phyloP scores from a whole-genome alignment of 805 yeast genomes.

The Candida coquimbonensis region DNA sequence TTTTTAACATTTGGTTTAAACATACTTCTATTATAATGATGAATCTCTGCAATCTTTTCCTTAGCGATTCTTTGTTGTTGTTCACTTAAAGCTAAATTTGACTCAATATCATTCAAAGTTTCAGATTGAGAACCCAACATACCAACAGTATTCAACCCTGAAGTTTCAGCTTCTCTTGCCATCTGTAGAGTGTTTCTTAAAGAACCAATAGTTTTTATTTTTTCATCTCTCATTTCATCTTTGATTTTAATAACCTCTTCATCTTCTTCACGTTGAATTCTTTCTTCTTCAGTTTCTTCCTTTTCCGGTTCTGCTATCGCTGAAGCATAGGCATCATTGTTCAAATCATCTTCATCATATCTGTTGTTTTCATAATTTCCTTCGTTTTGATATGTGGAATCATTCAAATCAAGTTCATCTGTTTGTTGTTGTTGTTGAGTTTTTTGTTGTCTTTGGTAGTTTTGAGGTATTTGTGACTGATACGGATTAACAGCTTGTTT shows the following conservation, averaged over 20 bases:
- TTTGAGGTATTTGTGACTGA: background rate
- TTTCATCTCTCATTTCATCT: conserved; percentile 73
- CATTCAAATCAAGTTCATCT: conserved; percentile 1
- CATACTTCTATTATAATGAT: conserved; percentile 71
- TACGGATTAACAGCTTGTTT: conserved; percentile 1
- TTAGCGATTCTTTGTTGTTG: conserved; percentile 80
- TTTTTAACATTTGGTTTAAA: conserved; percentile 75
- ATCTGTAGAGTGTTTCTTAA: conserved; percentile 75
- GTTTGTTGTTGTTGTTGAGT: conserved; percentile 1
- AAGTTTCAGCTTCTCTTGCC: conserved; percentile 65
- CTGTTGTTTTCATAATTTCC: conserved; percentile 3
- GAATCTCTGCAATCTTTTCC: conserved; percentile 72
- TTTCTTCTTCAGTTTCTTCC: conserved; percentile 22
- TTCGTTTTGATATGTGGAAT: conserved; percentile 7
- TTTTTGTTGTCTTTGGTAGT: background rate
- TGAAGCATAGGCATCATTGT: conserved; percentile 16
- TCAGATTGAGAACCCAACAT: conserved; percentile 93
- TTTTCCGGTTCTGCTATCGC: conserved; percentile 20
- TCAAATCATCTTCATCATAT: conserved; percentile 7
- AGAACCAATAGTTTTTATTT: conserved; percentile 79
- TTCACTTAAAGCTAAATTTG: conserved; percentile 66
- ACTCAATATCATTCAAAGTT: conserved; percentile 72
- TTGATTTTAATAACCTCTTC: conserved; percentile 85
- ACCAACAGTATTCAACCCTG: conserved; percentile 80
- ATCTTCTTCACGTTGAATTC: conserved; percentile 53